Base-by-base conservation (phyloP, 306 rosid species). In the Medicago arabica region DNA sequence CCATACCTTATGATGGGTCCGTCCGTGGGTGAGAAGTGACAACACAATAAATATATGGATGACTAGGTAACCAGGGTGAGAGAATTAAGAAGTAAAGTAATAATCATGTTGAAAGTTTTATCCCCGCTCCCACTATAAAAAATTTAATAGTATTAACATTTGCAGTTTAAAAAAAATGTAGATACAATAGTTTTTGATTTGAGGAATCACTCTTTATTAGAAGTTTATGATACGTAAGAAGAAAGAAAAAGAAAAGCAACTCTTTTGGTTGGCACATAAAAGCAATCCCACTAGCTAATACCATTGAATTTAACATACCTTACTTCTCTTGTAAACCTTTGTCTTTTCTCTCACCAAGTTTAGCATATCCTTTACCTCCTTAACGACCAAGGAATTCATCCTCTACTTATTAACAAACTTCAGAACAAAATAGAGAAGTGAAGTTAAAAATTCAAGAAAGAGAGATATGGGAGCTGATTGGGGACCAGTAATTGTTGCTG, bases 401-500 rank as follows among this genome's bases (percentile, higher is more conserved):
- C 11, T 53, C 75, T 82, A 76, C 85, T 38, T 86, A 82, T 67
- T 82, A 15, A 65, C 34, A 72, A 82, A 66, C 61, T 44, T 44
- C 38, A 41, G 6, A 54, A 75, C 51, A 8, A 76, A 25, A 50
- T 49, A 80, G 11, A 18, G 50, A 53, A 47, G 58, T 43, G 51
- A 44, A 47, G 19, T 8, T 39, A 77, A 14, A 55, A 44, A 43
- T 9, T 21, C 10, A 57, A 28, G 31, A 15, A 31, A 61, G 21
- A 9, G 31, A 11, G 75, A 69, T 67, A 95, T 92, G 97, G 21
- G 78, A 21, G 93, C 97, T 12, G 99, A 95, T 73, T 95, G 99
- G 99, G 99, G 93, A 57, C 99, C 99, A 0, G 86, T 95, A 0
- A 76, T 88, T 14, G 89, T 90, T 17, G 91, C 98, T 0, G 99